A percentile compares a stretch with the other conserved stretches of the same genome.
These are phyloP conservation scores for Trametes sanguinea DNA, from an alignment of 768 basidiomycete genomes.

Conservation along the genomic window DNA sequence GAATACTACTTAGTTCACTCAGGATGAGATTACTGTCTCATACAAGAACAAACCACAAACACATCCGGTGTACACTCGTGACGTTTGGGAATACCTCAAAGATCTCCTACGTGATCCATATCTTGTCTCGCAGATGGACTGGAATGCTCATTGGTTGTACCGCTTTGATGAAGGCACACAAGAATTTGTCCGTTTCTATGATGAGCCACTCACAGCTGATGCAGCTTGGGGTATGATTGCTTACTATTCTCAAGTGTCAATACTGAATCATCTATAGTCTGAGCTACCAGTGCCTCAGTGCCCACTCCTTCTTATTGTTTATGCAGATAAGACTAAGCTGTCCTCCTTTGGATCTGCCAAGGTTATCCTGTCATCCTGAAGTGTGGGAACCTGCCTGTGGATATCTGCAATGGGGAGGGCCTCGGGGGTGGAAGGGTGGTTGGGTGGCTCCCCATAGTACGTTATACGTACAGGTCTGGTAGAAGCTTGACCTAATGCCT, in stretches of 20 bases:
- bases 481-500: neutral
- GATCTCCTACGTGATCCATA: neutral
- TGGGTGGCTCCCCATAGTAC: conserved; percentile 19
- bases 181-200: conserved; percentile 7
- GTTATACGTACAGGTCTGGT: neutral
- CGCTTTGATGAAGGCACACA: conserved; percentile 10
- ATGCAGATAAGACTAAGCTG: conserved; percentile 16
- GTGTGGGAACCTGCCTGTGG: conserved; percentile 10
- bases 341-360: conserved; percentile 5
- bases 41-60: no score
- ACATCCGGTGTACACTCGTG: no score
- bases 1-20: no score
- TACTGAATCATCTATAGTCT: neutral
- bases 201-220: conserved; percentile 25
- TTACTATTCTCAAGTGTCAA: neutral
- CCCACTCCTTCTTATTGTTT: conserved; percentile 5
- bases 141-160: conserved; percentile 16
- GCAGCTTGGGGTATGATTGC: conserved; percentile 15
- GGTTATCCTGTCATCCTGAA: conserved; percentile 8
- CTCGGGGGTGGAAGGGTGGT: conserved; percentile 9
- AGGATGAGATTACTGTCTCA: no score
- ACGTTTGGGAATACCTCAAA: no score
- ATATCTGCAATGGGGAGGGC: conserved; percentile 11
- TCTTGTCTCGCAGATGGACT: conserved; percentile 13
- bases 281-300: neutral